Base-by-base conservation (phyloP, 2,329 filamentous ascomycete genomes). In the Neurospora sp. region DNA sequence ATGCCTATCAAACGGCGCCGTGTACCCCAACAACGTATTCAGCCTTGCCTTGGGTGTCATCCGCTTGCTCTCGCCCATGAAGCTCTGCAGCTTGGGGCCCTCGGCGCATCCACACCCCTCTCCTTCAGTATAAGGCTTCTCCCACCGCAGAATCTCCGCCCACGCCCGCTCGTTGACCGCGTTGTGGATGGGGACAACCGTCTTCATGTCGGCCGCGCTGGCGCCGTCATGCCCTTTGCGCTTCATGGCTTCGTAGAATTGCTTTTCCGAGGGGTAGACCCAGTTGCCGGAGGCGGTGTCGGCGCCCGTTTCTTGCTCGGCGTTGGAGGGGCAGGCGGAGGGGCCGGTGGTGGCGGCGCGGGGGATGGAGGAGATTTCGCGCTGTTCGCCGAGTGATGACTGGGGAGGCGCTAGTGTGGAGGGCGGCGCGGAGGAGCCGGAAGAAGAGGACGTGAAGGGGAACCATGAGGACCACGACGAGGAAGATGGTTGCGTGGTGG, bases 191-290 rank as follows among this genome's bases (percentile, higher is more conserved):
- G 93, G 96, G 69, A 98, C 94, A 40, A 98, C 94, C 40, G 92
- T 92, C 76, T 88, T 90, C 90, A 97, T 97, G 80, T 97, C 93
- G 6, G 85, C 83, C 0, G 87, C 88, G 15, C 85, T 83, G 38
- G 87, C 91, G 71, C 86, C 89, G 71, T 89, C 88, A 82, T 93
- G 90, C 62, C 90, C 91, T 81, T 99, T 99, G 78, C 95, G 90
- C 83, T 91, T 89, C 89, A 99, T 95, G 65, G 96, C 96, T 66
- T 97, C 92, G 82, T 98, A 98, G 84, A 99, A 99, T 89, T 97
- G 97, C 77, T 92, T 91, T 80, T 98, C 95, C 0, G 92, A 96
- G 0, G 96, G 96, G 80, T 99, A 99, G 72, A 99, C 90, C 96
- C 96, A 99, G 79, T 97, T 97, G 0, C 95, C 95, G 0, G 88